Base-by-base conservation (phyloP, 2,329 filamentous ascomycete genomes). In the Neurospora crassa region DNA sequence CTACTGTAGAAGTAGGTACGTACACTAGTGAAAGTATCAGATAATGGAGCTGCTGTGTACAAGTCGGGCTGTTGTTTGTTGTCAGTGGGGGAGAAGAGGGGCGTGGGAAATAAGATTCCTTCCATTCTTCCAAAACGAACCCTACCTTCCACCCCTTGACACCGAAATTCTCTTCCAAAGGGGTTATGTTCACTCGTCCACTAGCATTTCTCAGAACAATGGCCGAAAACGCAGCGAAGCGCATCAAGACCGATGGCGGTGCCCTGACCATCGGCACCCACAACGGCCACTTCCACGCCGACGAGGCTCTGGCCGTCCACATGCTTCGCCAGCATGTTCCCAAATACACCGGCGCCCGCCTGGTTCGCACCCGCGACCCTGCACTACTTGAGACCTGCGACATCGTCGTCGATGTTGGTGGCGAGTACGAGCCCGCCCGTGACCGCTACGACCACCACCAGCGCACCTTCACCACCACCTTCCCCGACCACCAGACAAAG, bases 231-330 rank as follows among this genome's bases (percentile, higher is more conserved):
- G 87, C 90, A 78, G 83, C 91, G 74, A 98, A 98, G 84, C 91
- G 92, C 81, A 83, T 96, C 80, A 97, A 97, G 87, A 92, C 91
- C 76, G 85, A 88, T 74, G 82, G 84, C 74, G 81, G 81, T 72
- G 77, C 78, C 70, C 83, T 91, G 74, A 83, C 89, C 76, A 96
- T 97, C 80, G 96, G 94, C 79, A 99, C 96, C 40, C 96, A 99
- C 88, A 97, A 91, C 83, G 96, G 96, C 76, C 94, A 97, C 85
- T 99, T 99, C 87, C 96, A 99, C 84, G 96, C 96, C 80, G 96
- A 99, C 82, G 96, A 99, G 84, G 95, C 96, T 73, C 89, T 99
- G 63, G 96, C 96, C 72, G 94, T 99, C 75, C 94, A 97, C 85
- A 93, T 99, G 86, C 92, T 99, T 76, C 93, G 94, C 75, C 88